Evolutionary conservation across 2,329 filamentous ascomycete genomes (phyloP), one percentile per base, ranked within the genome.

Genomic region (Penicillium brevicompactum): DNA sequence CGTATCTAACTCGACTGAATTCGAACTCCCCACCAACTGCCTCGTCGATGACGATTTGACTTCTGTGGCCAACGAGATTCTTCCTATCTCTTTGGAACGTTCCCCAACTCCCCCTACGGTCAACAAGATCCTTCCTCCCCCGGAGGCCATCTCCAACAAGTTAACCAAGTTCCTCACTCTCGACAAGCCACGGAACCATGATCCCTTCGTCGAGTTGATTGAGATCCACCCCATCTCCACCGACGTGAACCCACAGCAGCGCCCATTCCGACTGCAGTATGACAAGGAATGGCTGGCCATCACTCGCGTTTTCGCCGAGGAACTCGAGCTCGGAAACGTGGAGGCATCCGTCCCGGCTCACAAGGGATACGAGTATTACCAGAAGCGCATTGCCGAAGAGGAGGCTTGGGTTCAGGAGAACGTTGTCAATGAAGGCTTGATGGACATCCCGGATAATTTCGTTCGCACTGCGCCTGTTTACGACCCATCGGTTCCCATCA

Each of bases 231-330:
- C 85, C 3, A 67, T 81, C 41, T 75, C 80, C 14, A 56, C 74
- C 0, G 59, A 72, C 4, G 51, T 59, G 31, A 46, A 46, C 10
- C 46, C 57, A 8, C 14, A 30, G 4, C 30, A 76, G 14, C 74
- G 78, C 2, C 85, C 86, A 1, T 83, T 85, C 62, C 79, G 77
- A 10, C 80, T 97, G 0, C 78, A 86, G 46, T 97, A 99, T 70
- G 94, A 99, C 72, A 85, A 87, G 10, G 94, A 99, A 76, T 99
- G 93, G 93, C 86, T 99, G 7, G 89, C 94, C 41, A 97, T 99
- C 60, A 92, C 88, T 11, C 89, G 93, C 41, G 88, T 87, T 7
- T 95, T 97, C 68, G 85, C 89, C 40, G 65, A 79, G 3, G 80
- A 85, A 40, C 79, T 94, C 2, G 74, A 77, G 1, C 77, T 93